Conservation (phyloP, 257 asterid genomes). For the Solanum lignicaule region DNA sequence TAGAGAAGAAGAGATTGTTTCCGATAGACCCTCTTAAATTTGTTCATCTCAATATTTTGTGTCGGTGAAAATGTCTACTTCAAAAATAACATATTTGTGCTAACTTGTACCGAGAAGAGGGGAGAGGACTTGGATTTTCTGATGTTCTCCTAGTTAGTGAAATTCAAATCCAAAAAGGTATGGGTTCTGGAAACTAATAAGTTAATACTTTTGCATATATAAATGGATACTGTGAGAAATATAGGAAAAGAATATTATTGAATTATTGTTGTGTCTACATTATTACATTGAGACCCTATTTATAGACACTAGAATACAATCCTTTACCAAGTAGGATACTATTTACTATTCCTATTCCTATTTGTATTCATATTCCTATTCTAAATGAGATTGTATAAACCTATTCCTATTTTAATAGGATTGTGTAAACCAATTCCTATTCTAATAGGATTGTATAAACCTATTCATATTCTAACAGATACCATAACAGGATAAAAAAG, state of each 20-base stretch:
- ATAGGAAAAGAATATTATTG: no score
- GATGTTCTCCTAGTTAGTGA: neutral
- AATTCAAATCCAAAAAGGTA: neutral
- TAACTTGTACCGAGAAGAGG: neutral
- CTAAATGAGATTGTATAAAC: no score
- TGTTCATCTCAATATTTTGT: neutral
- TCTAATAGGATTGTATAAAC: no score
- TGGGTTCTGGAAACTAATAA: neutral
- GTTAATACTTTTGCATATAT: neutral
- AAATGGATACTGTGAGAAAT: neutral
- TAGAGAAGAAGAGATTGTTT: neutral
- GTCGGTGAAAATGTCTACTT: neutral
- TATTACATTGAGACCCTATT: no score
- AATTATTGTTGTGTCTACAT: no score
- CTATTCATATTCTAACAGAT: no score
- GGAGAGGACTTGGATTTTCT: neutral
- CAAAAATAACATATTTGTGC: neutral
- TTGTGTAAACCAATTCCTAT: no score
- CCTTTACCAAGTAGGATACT: no score
- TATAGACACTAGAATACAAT: no score
- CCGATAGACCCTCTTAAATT: neutral
- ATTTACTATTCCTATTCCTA: no score
- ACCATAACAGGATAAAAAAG: neutral
- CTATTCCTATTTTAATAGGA: no score
- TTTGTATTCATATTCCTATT: no score